Evolutionary conservation across 75 land plant genomes (phyloP).

Genomic region (Larix kaempferi): DNA sequence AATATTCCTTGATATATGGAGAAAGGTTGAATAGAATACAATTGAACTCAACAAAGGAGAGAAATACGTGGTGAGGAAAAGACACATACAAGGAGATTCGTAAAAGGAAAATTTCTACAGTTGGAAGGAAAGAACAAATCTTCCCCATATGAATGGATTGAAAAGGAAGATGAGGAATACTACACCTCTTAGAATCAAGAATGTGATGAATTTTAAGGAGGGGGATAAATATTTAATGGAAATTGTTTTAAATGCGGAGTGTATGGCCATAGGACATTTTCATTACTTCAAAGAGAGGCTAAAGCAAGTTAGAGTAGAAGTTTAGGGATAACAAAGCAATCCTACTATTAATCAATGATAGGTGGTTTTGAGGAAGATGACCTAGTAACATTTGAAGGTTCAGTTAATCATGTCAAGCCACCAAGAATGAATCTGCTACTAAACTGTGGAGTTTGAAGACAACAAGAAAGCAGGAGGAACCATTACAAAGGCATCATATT

Average conservation of each 20-base stretch:
- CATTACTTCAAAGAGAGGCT: not conserved
- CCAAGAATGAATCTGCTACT: not conserved
- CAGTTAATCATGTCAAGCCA: not conserved
- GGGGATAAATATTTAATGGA: not conserved
- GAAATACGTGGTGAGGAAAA: no score
- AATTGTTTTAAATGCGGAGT: not conserved
- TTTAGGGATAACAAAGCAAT: not conserved
- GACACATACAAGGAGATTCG: no score
- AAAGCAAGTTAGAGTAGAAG: not conserved
- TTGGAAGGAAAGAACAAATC: no score
- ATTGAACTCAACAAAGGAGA: no score
- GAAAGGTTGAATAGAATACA: no score
- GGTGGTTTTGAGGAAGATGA: not conserved
- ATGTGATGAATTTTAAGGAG: not conserved
- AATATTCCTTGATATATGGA: no score
- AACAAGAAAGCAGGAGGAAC: not conserved
- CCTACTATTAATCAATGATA: not conserved
- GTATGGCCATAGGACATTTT: not conserved
- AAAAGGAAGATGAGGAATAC: not conserved
- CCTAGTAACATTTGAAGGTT: not conserved
- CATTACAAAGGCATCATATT: not conserved
- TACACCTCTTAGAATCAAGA: not conserved
- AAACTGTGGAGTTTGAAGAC: not conserved
- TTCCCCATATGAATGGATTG: not conserved
- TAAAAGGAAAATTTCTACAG: no score